Evolutionary conservation across 1,284 basidiomycete species (phyloP).

Genomic region (Rhodotorula sp.): DNA sequence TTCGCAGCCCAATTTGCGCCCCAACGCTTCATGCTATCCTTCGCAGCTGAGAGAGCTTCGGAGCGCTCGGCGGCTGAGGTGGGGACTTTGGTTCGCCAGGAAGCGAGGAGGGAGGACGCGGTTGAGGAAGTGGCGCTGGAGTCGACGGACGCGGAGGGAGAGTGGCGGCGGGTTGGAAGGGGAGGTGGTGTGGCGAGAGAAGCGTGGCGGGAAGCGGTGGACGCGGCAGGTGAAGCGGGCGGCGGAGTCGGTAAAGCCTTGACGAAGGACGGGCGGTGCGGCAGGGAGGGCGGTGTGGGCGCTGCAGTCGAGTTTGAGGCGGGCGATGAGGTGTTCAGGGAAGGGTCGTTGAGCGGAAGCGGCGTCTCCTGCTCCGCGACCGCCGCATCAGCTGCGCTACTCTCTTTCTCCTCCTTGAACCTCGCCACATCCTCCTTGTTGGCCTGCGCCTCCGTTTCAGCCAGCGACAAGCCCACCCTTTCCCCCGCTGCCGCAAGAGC

Average conservation of each 20-base stretch:
- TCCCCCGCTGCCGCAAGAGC: no score
- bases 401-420: not conserved
- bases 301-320: not conserved
- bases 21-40: constrained; percentile 84
- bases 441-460: not conserved
- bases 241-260: not conserved
- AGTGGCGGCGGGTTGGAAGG: constrained; percentile 2
- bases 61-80: constrained; percentile 55
- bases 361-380: not conserved
- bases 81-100: constrained; percentile 53
- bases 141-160: constrained; percentile 14
- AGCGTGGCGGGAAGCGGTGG: not conserved
- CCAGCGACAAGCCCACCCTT: no score
- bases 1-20: constrained; percentile 64
- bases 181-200: not conserved
- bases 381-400: not conserved
- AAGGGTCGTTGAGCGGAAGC: not conserved
- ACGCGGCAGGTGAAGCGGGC: not conserved
- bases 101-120: constrained; percentile 48
- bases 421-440: not conserved
- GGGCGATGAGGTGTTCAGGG: not conserved
- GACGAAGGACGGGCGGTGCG: not conserved
- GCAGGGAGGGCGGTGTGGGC: not conserved
- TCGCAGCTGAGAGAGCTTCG: constrained; percentile 63
- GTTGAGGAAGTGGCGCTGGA: constrained; percentile 1